A percentile compares a stretch with the other conserved stretches of the same genome.
Conservation (phyloP, 1,284 basidiomycete species). For the Pseudozyma sp. region DNA sequence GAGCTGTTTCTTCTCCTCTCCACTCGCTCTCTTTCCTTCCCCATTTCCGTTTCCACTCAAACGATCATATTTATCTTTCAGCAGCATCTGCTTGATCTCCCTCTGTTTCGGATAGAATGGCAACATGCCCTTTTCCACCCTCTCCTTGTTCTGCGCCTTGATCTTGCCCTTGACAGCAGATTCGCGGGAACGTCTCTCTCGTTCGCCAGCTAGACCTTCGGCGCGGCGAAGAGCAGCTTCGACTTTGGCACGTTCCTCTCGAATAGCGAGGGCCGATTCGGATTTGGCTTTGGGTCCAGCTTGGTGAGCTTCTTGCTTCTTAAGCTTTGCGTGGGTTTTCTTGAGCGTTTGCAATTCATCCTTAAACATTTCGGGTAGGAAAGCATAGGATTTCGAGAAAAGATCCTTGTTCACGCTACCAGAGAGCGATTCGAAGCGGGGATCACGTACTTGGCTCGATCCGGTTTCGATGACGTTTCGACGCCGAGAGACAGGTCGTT, state of each 20-base stretch:
- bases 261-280: constrained; percentile 70
- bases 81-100: constrained; percentile 70
- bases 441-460: constrained; percentile 81
- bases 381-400: constrained; percentile 82
- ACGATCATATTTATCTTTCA: constrained; percentile 57
- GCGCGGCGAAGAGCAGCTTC: constrained; percentile 81
- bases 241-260: constrained; percentile 80
- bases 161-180: constrained; percentile 73
- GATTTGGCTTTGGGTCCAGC: constrained; percentile 76
- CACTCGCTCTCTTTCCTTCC: constrained; percentile 23
- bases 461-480: constrained; percentile 81
- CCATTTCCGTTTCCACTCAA: constrained; percentile 26
- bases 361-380: constrained; percentile 79
- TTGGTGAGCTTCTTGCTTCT: constrained; percentile 77
- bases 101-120: constrained; percentile 87
- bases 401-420: constrained; percentile 79
- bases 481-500: constrained; percentile 83
- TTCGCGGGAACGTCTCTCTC: constrained; percentile 77
- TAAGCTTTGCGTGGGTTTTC: constrained; percentile 77
- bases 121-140: constrained; percentile 57
- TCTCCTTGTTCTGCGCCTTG: constrained; percentile 62
- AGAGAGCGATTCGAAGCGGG: constrained; percentile 82
- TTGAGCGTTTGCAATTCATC: constrained; percentile 78
- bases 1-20: constrained; percentile 73
- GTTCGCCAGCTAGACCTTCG: constrained; percentile 75